A percentile compares a stretch with the other conserved stretches of the same genome.
Evolutionary conservation across 2,329 filamentous ascomycete species (phyloP).

Genomic region (Elsinoe arachidis): DNA sequence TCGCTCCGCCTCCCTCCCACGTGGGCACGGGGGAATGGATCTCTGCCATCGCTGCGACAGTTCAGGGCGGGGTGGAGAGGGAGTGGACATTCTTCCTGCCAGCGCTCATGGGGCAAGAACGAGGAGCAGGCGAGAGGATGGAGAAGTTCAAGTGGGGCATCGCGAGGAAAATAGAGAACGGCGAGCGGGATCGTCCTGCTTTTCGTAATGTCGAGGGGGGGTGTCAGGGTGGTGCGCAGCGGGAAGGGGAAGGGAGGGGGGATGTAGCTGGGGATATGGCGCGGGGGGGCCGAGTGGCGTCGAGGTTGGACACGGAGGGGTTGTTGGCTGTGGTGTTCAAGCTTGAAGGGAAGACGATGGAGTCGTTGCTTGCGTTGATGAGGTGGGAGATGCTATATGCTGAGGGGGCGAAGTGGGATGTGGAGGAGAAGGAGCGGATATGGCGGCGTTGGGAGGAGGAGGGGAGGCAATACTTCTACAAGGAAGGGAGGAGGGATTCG

Average conservation of each 20-base stretch:
- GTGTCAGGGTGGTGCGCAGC: background rate
- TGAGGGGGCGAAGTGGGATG: background rate
- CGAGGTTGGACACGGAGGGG: background rate
- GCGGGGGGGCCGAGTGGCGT: background rate
- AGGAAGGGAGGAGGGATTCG: background rate
- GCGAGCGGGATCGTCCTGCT: background rate
- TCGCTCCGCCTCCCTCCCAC: background rate
- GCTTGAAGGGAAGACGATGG: background rate
- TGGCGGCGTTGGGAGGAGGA: background rate
- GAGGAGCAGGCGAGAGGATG: background rate
- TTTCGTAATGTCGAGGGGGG: no score
- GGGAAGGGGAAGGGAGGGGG: background rate
- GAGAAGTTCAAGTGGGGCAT: background rate
- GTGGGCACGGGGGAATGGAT: background rate
- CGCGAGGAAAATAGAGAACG: background rate
- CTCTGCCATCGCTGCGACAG: background rate
- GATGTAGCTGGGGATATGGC: background rate
- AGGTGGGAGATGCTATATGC: constrained; percentile 2
- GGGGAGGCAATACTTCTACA: background rate
- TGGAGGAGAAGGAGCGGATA: background rate
- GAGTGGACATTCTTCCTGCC: constrained; percentile 2
- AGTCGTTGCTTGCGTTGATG: background rate
- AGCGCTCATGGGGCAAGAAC: background rate
- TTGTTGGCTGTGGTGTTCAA: background rate
- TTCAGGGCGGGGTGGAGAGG: background rate